Base-by-base conservation (phyloP, 192 early-diverging fungal genomes). In the Phlyctochytrium bullatum region DNA sequence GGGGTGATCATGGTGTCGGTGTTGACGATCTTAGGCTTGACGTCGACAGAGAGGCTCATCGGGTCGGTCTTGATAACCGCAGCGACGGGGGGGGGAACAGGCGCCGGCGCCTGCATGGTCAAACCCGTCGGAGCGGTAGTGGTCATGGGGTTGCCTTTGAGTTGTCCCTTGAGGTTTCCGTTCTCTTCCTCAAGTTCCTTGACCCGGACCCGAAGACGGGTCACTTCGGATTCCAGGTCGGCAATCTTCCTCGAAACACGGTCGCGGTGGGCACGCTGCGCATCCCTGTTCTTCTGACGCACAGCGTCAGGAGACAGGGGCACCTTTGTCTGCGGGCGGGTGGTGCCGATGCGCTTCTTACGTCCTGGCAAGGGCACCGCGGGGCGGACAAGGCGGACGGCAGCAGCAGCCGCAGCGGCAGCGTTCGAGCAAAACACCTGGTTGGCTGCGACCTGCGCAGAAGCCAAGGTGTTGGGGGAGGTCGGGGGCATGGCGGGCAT, bases 251-350 rank as follows among this genome's bases (percentile, higher is more conserved):
- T 47, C 40, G 40, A 47, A 20, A 47, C 40, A 14, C 40, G 6
- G 40, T 47, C 40, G 10, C 40, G 6, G 40, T 47, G 40, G 20
- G 40, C 40, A 6, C 40, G 6, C 20, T 47, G 40, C 40, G 40
- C 40, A 47, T 47, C 40, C 20, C 40, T 47, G 40, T 47, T 47
- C 40, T 47, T 47, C 40, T 47, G 40, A 47, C 40, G 40, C 40
- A 47, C 40, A 47, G 40, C 40, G 10, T 47, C 40, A 47, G 40
- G 40, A 47, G 40, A 47, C 6, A 47, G 40, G 40, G 40, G 40
- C 10, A 47, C 40, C 10, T 20, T 47, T 6, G 40, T 6, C 20
- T 47, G 40, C 10, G 40, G 20, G 10, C 20, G 6, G 20, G 40
- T 47, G n/a, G n/a, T n/a, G n/a, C n/a, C n/a, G 10, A 47, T 14